Percentiles rank a stretch among this genome's conserved stretches.
phyloP scores from a whole-genome alignment of 371 early-diverging fungal species.

The Zopfochytrium polystomum region DNA sequence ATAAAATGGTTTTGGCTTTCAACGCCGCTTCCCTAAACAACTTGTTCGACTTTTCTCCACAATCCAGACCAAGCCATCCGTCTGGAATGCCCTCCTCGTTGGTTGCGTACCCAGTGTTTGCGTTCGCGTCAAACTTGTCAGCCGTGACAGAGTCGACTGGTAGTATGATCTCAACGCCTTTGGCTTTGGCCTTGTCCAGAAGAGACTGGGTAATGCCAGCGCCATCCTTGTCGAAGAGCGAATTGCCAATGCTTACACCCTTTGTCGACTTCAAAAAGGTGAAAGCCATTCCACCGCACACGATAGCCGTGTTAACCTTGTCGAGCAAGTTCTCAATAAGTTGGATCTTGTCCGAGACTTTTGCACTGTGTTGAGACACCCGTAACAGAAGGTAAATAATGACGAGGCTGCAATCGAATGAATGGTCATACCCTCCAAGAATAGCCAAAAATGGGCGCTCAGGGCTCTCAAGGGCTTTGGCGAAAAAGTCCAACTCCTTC shows the following conservation, averaged over 20 bases:
- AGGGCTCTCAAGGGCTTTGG: slow-evolving; percentile 93
- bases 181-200: slow-evolving; percentile 80
- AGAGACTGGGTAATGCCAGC: slow-evolving; percentile 78
- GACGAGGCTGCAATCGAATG: too few relatives aligned
- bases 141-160: slow-evolving; percentile 89
- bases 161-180: slow-evolving; percentile 83
- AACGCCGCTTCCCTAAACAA: slow-evolving; percentile 69
- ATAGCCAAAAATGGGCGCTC: slow-evolving; percentile 95
- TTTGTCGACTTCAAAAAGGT: slow-evolving; percentile 93
- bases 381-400: not conserved
- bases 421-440: slow-evolving; percentile 78
- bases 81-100: slow-evolving; percentile 86
- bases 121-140: not conserved
- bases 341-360: slow-evolving; percentile 98
- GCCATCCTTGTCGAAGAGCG: slow-evolving; percentile 88
- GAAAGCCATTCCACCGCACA: slow-evolving; percentile 98
- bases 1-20: slow-evolving; percentile 88
- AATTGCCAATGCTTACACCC: slow-evolving; percentile 87
- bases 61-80: slow-evolving; percentile 93
- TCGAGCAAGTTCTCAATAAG: slow-evolving; percentile 95
- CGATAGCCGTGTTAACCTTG: slow-evolving; percentile 74
- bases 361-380: slow-evolving; percentile 62
- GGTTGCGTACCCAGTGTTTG: slow-evolving; percentile 74
- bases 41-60: slow-evolving; percentile 81
- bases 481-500: slow-evolving; percentile 98